phyloP scores from a whole-genome alignment of 495 filamentous ascomycete species.

The Aspergillus heteromorphus region DNA sequence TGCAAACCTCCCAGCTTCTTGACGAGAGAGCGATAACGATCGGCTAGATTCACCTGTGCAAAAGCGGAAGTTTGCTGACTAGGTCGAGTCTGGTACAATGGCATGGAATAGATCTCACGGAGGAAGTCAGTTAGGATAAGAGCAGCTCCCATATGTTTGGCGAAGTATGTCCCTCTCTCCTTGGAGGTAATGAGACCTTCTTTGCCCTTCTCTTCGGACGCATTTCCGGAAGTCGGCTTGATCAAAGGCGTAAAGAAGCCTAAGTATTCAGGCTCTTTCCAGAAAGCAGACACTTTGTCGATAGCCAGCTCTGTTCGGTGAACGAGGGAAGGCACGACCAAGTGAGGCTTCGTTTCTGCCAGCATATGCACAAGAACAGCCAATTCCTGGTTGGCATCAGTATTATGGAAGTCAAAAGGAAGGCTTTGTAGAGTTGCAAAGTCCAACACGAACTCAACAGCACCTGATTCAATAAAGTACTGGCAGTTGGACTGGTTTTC shows the following conservation, averaged over 20 bases:
- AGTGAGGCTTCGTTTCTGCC: slow-evolving; percentile 75
- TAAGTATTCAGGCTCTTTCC: slow-evolving; percentile 34
- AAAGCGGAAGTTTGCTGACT: slow-evolving; percentile 51
- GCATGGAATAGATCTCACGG: slow-evolving; percentile 62
- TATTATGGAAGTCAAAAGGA: slow-evolving; percentile 66
- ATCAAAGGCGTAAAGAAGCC: slow-evolving; percentile 66
- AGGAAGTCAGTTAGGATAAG: slow-evolving; percentile 70
- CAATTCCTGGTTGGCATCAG: slow-evolving; percentile 58
- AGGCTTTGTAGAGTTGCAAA: slow-evolving; percentile 74
- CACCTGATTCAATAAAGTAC: slow-evolving; percentile 70
- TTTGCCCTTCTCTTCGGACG: slow-evolving; percentile 20
- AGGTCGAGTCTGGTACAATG: slow-evolving; percentile 56
- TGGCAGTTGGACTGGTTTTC: slow-evolving; percentile 68
- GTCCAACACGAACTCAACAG: slow-evolving; percentile 79
- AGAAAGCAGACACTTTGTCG: slow-evolving; percentile 61
- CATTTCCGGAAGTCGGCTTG: slow-evolving; percentile 21
- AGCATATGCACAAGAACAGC: slow-evolving; percentile 70
- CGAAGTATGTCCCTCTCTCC: slow-evolving; percentile 61
- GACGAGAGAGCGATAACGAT: slow-evolving; percentile 67
- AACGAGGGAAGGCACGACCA: slow-evolving; percentile 75
- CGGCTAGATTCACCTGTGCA: slow-evolving; percentile 69
- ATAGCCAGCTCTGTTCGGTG: slow-evolving; percentile 64
- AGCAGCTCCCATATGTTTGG: slow-evolving; percentile 69
- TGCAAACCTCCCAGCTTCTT: slow-evolving; percentile 69
- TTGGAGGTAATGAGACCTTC: not conserved